Evolutionary conservation across 1,139 yeast species (phyloP).

Genomic region (Candida sp.): DNA sequence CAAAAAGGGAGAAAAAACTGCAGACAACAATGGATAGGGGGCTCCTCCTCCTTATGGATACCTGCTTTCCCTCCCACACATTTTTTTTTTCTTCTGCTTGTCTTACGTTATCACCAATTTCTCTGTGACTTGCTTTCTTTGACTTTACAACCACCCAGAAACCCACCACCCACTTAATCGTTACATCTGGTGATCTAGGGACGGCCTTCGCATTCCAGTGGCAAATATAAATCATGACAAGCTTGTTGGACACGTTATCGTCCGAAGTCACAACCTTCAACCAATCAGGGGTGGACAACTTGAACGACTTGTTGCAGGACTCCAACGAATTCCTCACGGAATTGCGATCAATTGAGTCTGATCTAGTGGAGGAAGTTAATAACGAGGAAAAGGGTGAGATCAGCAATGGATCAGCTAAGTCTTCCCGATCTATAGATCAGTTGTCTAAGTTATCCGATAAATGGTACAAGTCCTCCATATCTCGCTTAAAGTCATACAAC

Average conservation of each 20-base stretch:
- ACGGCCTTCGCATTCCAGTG: neutral
- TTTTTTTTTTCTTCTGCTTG: neutral
- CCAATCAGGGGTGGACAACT: constrained; percentile 25
- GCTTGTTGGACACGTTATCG: constrained; percentile 31
- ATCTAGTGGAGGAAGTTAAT: constrained; percentile 20
- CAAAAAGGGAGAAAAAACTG: neutral
- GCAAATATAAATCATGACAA: constrained; percentile 12
- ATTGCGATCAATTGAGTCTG: constrained; percentile 31
- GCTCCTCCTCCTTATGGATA: neutral
- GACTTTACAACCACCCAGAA: neutral
- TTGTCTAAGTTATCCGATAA: constrained; percentile 16
- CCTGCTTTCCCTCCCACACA: neutral
- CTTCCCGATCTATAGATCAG: neutral
- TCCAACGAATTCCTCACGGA: constrained; percentile 29
- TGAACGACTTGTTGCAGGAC: constrained; percentile 24
- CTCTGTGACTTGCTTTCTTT: neutral
- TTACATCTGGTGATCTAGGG: too few relatives aligned
- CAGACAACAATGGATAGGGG: neutral
- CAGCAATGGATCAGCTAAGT: neutral
- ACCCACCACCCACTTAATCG: too few relatives aligned
- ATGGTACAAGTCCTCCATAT: constrained; percentile 46
- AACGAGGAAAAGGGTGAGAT: constrained; percentile 13
- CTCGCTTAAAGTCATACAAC: constrained; percentile 39
- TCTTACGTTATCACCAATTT: neutral
- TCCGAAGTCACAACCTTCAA: constrained; percentile 29